phyloP scores from a whole-genome alignment of 768 basidiomycete species.

The Amanita inopinata region DNA sequence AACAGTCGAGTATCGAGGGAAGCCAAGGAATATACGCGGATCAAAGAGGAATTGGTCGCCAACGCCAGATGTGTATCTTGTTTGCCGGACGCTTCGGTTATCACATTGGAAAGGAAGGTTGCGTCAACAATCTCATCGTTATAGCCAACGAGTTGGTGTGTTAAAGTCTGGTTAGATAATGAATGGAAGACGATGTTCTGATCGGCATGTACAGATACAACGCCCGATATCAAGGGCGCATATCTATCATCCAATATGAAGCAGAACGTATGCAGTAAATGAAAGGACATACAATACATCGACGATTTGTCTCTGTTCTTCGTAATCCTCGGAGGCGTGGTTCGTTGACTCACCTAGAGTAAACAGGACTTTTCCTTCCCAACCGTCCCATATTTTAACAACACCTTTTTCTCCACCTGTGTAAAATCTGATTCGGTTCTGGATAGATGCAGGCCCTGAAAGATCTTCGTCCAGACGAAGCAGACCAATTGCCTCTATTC shows the following conservation, averaged over 20 bases:
- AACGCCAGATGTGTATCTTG: constrained; percentile 76
- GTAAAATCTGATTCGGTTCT: constrained; percentile 53
- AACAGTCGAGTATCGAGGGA: constrained; percentile 79
- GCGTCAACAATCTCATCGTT: constrained; percentile 97
- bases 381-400: constrained; percentile 78
- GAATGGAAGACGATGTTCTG: constrained; percentile 95
- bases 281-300: constrained; percentile 61
- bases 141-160: constrained; percentile 87
- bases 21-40: constrained; percentile 76
- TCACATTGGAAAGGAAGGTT: constrained; percentile 51
- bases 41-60: constrained; percentile 95
- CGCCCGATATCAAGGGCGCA: constrained; percentile 46
- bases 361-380: constrained; percentile 51
- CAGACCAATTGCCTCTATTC: constrained; percentile 80
- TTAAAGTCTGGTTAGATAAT: constrained; percentile 48
- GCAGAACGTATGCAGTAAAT: constrained; percentile 8
- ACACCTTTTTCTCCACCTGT: constrained; percentile 89
- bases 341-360: constrained; percentile 43
- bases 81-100: constrained; percentile 14
- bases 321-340: constrained; percentile 41
- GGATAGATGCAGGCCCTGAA: constrained; percentile 28
- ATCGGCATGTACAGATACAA: constrained; percentile 87
- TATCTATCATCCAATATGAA: constrained; percentile 40
- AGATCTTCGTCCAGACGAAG: constrained; percentile 42
- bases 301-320: constrained; percentile 79